Percentiles rank a stretch among this genome's conserved stretches.
phyloP scores from a whole-genome alignment of 805 yeast genomes.

The Lipomyces yamadae region DNA sequence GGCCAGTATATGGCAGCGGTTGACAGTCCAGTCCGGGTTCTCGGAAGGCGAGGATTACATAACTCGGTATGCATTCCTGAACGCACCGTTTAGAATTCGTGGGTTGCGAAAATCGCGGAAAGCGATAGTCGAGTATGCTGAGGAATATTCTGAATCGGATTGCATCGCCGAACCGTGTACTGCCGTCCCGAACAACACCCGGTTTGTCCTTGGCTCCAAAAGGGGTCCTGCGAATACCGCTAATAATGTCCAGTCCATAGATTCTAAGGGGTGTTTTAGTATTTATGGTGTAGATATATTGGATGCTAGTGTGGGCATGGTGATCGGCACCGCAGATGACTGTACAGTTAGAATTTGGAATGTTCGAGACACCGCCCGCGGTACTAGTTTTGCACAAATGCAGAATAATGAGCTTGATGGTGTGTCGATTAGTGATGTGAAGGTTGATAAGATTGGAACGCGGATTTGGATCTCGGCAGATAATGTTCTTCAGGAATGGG shows the following conservation, averaged over 20 bases:
- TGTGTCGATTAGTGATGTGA: conserved; percentile 15
- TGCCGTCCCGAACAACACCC: background rate
- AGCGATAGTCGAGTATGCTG: background rate
- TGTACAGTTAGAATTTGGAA: conserved; percentile 25
- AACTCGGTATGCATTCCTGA: conserved; percentile 19
- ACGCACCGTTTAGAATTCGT: conserved; percentile 25
- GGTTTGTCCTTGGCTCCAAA: background rate
- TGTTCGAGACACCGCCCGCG: conserved; percentile 10
- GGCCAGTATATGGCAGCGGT: conserved; percentile 27
- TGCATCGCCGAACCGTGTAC: background rate
- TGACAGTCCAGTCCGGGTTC: conserved; percentile 2
- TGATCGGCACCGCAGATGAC: conserved; percentile 31
- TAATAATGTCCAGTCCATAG: background rate
- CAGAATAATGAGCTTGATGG: conserved; percentile 8
- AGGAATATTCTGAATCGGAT: background rate
- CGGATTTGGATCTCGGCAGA: conserved; percentile 30
- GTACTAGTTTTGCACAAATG: conserved; percentile 14
- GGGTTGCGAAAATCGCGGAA: conserved; percentile 9
- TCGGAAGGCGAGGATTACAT: conserved; percentile 26
- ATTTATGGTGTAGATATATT: conserved; percentile 20
- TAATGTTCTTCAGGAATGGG: conserved; percentile 33
- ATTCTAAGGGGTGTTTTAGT: conserved; percentile 4
- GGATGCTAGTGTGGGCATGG: conserved; percentile 16
- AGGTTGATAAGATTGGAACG: conserved; percentile 9
- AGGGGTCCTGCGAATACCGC: background rate